Conservation (phyloP, 116 monocot genomes). For the Papilionanthe hybrid region DNA sequence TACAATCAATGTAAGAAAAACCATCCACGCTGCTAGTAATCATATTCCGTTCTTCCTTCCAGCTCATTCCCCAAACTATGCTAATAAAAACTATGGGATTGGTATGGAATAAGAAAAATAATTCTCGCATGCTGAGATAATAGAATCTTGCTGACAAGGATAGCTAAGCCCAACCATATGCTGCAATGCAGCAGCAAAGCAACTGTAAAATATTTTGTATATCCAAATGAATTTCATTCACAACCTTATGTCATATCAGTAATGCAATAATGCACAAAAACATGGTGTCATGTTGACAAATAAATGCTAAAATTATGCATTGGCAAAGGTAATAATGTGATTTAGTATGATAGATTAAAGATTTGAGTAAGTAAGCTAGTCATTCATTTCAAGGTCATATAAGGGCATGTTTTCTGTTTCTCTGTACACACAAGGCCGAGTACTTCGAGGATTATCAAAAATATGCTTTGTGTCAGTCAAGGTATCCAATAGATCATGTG, state of each 20-base stretch:
- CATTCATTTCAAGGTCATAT: background rate
- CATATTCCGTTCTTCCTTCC: background rate
- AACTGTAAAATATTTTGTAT: background rate
- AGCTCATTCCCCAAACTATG: background rate
- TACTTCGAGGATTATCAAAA: background rate
- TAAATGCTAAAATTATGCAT: background rate
- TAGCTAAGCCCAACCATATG: background rate
- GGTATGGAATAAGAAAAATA: background rate
- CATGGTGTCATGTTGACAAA: background rate
- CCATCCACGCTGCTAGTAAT: background rate
- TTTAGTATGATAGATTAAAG: background rate
- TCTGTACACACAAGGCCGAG: background rate
- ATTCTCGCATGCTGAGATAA: background rate
- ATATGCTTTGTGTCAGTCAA: background rate
- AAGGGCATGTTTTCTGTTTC: background rate
- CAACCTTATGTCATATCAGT: background rate
- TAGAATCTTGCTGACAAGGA: background rate
- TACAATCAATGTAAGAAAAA: background rate
- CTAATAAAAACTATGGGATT: background rate
- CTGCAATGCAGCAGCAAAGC: background rate
- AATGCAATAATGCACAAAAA: background rate
- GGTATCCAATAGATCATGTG: background rate
- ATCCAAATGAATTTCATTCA: background rate
- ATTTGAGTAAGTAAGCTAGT: background rate
- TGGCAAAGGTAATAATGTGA: background rate